Evolutionary conservation across 768 basidiomycete species (phyloP).

Genomic region (Boletellus ananiceps): DNA sequence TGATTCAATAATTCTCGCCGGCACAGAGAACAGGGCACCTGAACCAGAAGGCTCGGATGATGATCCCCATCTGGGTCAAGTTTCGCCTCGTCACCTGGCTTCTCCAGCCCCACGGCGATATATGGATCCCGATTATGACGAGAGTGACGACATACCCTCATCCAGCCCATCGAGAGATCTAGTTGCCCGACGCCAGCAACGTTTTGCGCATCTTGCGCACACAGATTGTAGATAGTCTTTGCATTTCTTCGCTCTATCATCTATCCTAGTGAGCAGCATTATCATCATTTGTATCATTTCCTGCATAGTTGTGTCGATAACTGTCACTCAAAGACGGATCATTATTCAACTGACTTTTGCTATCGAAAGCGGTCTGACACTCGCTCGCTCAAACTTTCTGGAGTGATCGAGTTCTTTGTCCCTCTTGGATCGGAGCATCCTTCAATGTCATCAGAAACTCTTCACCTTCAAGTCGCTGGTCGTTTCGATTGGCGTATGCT

Average conservation of each 20-base stretch:
- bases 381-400: no score
- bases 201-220: slow-evolving; percentile 18
- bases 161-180: slow-evolving; percentile 47
- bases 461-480: no score
- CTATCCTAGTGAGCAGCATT: slow-evolving; percentile 12
- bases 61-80: slow-evolving; percentile 57
- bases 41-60: slow-evolving; percentile 52
- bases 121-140: slow-evolving; percentile 32
- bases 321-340: background rate
- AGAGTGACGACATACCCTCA: slow-evolving; percentile 46
- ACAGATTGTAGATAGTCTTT: slow-evolving; percentile 5
- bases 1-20: slow-evolving; percentile 42
- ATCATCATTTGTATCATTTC: slow-evolving; percentile 24
- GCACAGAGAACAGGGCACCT: background rate
- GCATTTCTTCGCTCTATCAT: slow-evolving; percentile 15
- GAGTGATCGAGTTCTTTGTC: no score
- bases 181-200: slow-evolving; percentile 37
- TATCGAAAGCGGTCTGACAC: no score
- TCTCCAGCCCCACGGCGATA: slow-evolving; percentile 52
- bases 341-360: no score
- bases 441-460: no score
- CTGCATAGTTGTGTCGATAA: slow-evolving; percentile 23
- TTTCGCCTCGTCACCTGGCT: slow-evolving; percentile 64
- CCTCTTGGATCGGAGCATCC: no score
- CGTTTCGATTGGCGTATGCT: no score